Evolutionary conservation across 1,284 basidiomycete genomes (phyloP).

Genomic region (Ceratobasidium sp.): DNA sequence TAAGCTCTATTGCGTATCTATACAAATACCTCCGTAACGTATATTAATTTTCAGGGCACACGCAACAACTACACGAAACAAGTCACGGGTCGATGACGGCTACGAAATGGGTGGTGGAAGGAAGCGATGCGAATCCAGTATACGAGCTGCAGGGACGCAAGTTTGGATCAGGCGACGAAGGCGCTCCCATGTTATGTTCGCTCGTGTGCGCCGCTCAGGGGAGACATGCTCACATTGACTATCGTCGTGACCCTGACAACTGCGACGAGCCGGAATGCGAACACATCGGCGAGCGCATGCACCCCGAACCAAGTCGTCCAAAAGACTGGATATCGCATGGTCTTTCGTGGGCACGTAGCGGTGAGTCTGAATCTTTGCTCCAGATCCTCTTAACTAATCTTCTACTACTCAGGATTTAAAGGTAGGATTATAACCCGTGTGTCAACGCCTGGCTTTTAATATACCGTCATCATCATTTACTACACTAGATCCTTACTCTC

Average conservation of each 20-base stretch:
- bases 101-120: constrained; percentile 70
- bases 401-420: constrained; percentile 41
- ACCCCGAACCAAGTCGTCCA: constrained; percentile 63
- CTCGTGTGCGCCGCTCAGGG: constrained; percentile 70
- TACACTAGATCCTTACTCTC: constrained; percentile 69
- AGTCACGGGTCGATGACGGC: constrained; percentile 74
- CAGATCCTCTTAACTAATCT: neutral
- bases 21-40: neutral
- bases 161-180: constrained; percentile 70
- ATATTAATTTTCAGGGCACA: constrained; percentile 63
- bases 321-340: constrained; percentile 72
- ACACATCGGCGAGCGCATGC: constrained; percentile 62
- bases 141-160: constrained; percentile 70
- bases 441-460: neutral
- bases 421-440: neutral
- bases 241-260: constrained; percentile 63
- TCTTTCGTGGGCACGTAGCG: constrained; percentile 67
- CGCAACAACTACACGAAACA: constrained; percentile 73
- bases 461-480: neutral
- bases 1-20: constrained; percentile 51
- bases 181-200: constrained; percentile 75
- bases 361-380: neutral
- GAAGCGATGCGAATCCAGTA: constrained; percentile 60
- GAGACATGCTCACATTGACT: constrained; percentile 70
- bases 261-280: constrained; percentile 61